Evolutionary conservation across 169 alveolate species (phyloP).

Genomic region (Plasmodium coatneyi): DNA sequence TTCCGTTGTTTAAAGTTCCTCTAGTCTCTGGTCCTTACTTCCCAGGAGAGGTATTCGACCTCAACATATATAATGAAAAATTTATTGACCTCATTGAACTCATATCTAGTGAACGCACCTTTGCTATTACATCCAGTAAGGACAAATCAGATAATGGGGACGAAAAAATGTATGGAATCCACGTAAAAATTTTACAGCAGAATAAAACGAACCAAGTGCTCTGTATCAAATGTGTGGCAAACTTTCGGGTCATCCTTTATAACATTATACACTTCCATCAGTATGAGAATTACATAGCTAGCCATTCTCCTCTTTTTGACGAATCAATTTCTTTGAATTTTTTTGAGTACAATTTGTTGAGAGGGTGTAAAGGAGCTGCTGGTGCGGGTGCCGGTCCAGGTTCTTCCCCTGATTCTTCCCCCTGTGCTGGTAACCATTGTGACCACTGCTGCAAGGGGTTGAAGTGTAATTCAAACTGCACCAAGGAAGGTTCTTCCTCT

Average conservation of each 20-base stretch:
- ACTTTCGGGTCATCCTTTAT: slow-evolving; percentile 45
- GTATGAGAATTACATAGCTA: slow-evolving; percentile 44
- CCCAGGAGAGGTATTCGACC: slow-evolving; percentile 54
- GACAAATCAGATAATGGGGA: not conserved
- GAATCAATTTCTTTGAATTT: slow-evolving; percentile 10
- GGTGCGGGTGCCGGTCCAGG: not conserved
- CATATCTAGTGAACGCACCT: slow-evolving; percentile 48
- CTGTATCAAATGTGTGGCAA: slow-evolving; percentile 31
- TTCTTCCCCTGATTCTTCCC: not conserved
- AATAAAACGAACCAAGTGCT: slow-evolving; percentile 20
- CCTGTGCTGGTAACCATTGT: not conserved
- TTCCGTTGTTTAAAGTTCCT: slow-evolving; percentile 48
- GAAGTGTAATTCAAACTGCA: not conserved
- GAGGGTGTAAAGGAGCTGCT: not conserved
- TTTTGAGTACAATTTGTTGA: not conserved
- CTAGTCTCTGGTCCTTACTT: slow-evolving; percentile 45
- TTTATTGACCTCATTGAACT: slow-evolving; percentile 50
- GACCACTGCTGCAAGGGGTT: not conserved
- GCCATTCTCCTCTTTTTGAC: slow-evolving; percentile 54
- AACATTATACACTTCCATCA: slow-evolving; percentile 28
- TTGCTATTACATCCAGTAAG: slow-evolving; percentile 59
- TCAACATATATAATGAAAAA: slow-evolving; percentile 26
- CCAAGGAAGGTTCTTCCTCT: not conserved
- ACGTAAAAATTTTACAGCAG: slow-evolving; percentile 35
- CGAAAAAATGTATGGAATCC: slow-evolving; percentile 47